Percentiles rank a stretch among this genome's conserved stretches.
Evolutionary conservation across 805 yeast genomes (phyloP).

Genomic region (Diddensiella caesifluorescens): DNA sequence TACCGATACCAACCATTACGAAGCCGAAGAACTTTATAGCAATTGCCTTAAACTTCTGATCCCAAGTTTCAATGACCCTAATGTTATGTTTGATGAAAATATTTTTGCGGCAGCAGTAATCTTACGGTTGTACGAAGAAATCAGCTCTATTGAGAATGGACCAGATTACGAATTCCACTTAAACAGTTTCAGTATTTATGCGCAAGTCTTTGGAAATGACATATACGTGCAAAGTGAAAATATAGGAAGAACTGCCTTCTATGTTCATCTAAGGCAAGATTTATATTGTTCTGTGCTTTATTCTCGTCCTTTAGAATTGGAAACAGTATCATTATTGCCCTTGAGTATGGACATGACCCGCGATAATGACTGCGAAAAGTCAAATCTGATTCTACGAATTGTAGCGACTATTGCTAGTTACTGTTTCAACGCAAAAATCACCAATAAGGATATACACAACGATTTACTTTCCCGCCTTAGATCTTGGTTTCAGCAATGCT

Average conservation of each 20-base stretch:
- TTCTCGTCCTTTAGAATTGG: neutral
- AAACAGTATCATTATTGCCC: neutral
- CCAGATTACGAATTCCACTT: neutral
- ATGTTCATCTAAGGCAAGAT: slow-evolving; percentile 2
- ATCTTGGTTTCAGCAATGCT: neutral
- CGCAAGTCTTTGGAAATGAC: neutral
- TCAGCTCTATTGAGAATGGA: neutral
- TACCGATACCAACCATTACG: neutral
- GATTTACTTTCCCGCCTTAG: neutral
- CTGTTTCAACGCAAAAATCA: neutral
- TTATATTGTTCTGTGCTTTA: neutral
- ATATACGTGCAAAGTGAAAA: too few species aligned
- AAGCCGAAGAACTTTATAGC: slow-evolving; percentile 1
- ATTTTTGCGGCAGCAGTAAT: slow-evolving; percentile 2
- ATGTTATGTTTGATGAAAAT: neutral
- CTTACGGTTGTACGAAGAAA: neutral
- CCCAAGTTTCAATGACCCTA: slow-evolving; percentile 3
- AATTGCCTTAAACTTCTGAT: slow-evolving; percentile 3
- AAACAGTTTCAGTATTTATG: neutral
- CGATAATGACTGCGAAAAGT: neutral
- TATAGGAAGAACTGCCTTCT: neutral
- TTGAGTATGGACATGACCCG: neutral
- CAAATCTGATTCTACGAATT: neutral
- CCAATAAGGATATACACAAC: neutral
- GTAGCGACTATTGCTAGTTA: neutral